Percentiles rank a stretch among this genome's conserved stretches.
Evolutionary conservation across 106 monocot species (phyloP).

Genomic region (Dioscorea dumetorum): DNA sequence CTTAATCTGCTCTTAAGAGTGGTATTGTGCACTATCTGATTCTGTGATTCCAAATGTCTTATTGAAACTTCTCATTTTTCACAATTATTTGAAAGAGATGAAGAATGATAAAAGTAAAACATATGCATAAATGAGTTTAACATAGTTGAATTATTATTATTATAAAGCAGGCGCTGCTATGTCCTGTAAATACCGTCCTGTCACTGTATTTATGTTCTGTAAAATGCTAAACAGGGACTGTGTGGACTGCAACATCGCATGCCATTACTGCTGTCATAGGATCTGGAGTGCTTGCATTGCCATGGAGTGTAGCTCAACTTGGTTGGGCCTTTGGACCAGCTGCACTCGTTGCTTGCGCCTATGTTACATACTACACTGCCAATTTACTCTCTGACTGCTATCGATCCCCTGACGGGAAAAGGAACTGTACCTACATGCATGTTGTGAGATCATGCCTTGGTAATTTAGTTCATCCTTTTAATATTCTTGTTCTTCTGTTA

Average conservation of each 20-base stretch:
- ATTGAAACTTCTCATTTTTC: too few relatives aligned
- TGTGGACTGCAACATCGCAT: conserved; percentile 34
- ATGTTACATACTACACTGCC: conserved; percentile 50
- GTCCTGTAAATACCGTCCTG: too few relatives aligned
- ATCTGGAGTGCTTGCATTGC: conserved; percentile 26
- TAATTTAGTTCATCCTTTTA: conserved; percentile 2
- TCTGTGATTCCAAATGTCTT: too few relatives aligned
- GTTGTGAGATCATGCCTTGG: conserved; percentile 53
- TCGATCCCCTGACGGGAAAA: conserved; percentile 32
- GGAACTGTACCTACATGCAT: conserved; percentile 54
- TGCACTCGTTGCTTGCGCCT: conserved; percentile 28
- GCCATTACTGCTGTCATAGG: conserved; percentile 28
- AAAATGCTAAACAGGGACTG: conserved; percentile 14
- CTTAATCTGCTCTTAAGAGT: too few relatives aligned
- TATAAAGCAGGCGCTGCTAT: too few relatives aligned
- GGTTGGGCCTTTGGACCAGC: conserved; percentile 32
- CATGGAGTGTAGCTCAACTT: conserved; percentile 41
- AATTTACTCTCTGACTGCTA: conserved; percentile 44
- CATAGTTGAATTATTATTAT: too few relatives aligned
- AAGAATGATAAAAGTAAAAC: too few relatives aligned
- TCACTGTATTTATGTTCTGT: too few relatives aligned
- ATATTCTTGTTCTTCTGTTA: neutral
- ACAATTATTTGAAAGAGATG: too few relatives aligned
- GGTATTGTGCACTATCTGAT: too few relatives aligned
- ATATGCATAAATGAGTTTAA: too few relatives aligned